phyloP scores from a whole-genome alignment of 441 rosid genomes.

The Bruguiera hainesii region DNA sequence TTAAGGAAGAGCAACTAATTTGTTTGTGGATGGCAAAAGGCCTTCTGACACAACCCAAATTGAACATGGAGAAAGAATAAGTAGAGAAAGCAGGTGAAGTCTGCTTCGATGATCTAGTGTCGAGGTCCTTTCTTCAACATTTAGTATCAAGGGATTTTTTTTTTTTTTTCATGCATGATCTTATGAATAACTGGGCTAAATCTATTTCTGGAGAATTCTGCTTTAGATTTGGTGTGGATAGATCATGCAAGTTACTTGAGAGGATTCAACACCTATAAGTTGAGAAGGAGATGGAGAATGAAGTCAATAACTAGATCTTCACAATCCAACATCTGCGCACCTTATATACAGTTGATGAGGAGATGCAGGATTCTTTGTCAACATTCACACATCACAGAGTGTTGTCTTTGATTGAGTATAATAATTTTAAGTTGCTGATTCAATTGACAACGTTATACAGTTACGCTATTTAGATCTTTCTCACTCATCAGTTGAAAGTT shows the following conservation, averaged over 20 bases:
- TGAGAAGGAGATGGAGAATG: background rate
- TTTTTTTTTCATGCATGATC: constrained; percentile 19
- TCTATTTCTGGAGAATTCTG: background rate
- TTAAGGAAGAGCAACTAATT: background rate
- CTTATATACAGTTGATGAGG: background rate
- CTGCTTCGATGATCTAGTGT: constrained; percentile 8
- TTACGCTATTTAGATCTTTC: constrained; percentile 16
- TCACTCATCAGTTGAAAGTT: constrained; percentile 7
- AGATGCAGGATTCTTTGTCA: constrained; percentile 12
- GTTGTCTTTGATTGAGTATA: background rate
- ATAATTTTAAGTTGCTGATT: background rate
- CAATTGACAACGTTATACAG: constrained; percentile 19
- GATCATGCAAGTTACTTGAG: background rate
- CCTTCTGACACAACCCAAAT: background rate
- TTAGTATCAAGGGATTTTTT: background rate
- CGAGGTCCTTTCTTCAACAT: constrained; percentile 18
- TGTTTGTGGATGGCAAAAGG: constrained; percentile 21
- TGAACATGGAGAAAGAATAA: background rate
- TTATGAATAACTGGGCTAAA: constrained; percentile 5
- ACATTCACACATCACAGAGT: constrained; percentile 11
- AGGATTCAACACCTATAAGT: constrained; percentile 1
- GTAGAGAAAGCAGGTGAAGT: constrained; percentile 5
- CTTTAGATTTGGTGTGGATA: background rate
- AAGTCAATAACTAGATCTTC: background rate
- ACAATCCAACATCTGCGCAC: background rate